Evolutionary conservation across 768 basidiomycete species (phyloP), one percentile per base, ranked within the genome.

Genomic region (Boletus reticulatus): DNA sequence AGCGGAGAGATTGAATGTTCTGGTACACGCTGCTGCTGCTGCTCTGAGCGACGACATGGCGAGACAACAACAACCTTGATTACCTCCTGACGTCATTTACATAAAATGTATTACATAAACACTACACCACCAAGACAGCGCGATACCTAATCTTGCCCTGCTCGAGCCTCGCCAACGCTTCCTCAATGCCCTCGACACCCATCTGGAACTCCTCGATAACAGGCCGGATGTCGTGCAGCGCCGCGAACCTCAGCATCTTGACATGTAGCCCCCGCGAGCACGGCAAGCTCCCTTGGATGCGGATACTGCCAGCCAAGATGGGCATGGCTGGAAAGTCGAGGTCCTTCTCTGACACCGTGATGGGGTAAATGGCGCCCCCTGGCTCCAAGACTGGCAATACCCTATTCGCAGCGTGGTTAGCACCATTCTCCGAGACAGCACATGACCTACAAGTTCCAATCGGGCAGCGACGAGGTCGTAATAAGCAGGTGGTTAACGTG

Each of bases 181-280:
- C 60, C 14, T 66, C 59, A 4, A 75, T 67, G 0, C 74, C 75
- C 0, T 59, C 59, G 39, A 64, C 63, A 11, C 55, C 66, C 62
- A 76, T 58, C 6, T 67, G 59, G 44, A 76, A 75, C 48, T 62
- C 55, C 36, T 76, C 67, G 22, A 69, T 59, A 5, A 73, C 51
- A 2, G 75, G 70, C 6, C 45, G 52, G 38, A 74, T 61, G 0
- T 46, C 44, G 38, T 76, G 66, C 32, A 61, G 11, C 8, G 70
- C 75, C 0, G 71, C 70, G 17, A 76, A 76, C 17, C 60, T 63
- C 32, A 76, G 49, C 71, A 74, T 76, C 56, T 65, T 66, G 47
- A 39, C 29, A 20, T 72, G 71, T 7, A 56, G 11, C 13, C 64
- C 69, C 4, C 71, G 64, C 22, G 72, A 69, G 50, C 66, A 57